Evolutionary conservation across 176 grass and related monocot genomes (phyloP), one percentile per base, ranked within the genome.

Genomic region (Eragrostis nindensis): DNA sequence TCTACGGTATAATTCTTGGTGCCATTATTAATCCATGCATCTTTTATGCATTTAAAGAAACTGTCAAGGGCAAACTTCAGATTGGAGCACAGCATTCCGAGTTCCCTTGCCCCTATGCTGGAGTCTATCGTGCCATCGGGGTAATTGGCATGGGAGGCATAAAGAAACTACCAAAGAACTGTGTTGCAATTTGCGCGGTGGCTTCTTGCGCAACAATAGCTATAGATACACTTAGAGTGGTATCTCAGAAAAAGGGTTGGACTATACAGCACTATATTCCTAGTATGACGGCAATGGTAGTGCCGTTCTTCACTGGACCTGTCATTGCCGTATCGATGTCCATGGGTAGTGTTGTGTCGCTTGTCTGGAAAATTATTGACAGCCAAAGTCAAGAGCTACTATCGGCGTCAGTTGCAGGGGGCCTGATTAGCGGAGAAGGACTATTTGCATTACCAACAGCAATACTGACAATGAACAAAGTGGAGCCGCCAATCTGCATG

Each of bases 401-500:
- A 7, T 82, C 84, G 1, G 48, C 80, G 0, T 53, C 75, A 1
- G 62, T 90, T 40, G 89, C 89, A 11, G 84, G 80, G 39, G 84
- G 89, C 15, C 45, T 90, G 14, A 79, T 87, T 22, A 75, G 80
- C 42, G 89, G 84, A 13, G 89, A 90, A 29, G 89, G 89, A 30
- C 21, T 90, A 40, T 90, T 66, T 59, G 32, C 70, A 12, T 39
- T 90, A 11, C 83, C 88, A n/a, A 54, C 74, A 21, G 43, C 69
- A 7, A 0, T 83, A 32, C 75, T 90, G 14, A 63, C 13, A 6
- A 53, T 86, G 18, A 73, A 63, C 16, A 86, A 77, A 19, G 74
- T 90, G 45, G 11, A 75, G 2, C 88, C 88, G 64, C 88, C 88
- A 6, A 90, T 90, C 36, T 90, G 88, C 75, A 90, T 90, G 88